Evolutionary conservation across 305 asterid genomes (phyloP).

Genomic region (Fraxinus velutina): DNA sequence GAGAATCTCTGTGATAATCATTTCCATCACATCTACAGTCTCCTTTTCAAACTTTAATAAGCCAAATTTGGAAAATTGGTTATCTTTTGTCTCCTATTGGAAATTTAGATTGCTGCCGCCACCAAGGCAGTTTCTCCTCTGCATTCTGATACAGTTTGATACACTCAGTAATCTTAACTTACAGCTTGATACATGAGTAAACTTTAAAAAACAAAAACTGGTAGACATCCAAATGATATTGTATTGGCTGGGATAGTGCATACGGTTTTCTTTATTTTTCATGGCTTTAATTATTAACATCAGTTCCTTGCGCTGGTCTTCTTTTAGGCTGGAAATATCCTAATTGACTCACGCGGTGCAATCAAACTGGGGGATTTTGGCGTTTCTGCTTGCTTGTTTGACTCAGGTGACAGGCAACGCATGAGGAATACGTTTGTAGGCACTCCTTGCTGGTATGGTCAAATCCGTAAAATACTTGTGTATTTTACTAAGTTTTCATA

Average conservation of each 20-base stretch:
- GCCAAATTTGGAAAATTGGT: background rate
- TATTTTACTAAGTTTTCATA: background rate
- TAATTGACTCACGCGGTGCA: slow-evolving; percentile 76
- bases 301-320: slow-evolving; percentile 2
- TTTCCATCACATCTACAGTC: slow-evolving; percentile 10
- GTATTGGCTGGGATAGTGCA: background rate
- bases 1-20: background rate
- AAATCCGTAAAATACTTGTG: slow-evolving; percentile 2
- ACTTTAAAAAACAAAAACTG: background rate
- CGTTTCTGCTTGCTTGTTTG: slow-evolving; percentile 95
- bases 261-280: background rate
- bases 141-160: background rate
- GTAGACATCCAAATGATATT: background rate
- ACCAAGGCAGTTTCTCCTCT: background rate
- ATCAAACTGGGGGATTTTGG: slow-evolving; percentile 97
- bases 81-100: background rate
- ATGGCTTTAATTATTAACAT: slow-evolving; percentile 14
- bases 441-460: slow-evolving; percentile 93
- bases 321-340: slow-evolving; percentile 87
- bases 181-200: background rate
- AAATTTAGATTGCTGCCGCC: background rate
- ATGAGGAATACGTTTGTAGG: slow-evolving; percentile 95
- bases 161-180: background rate
- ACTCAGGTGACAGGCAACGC: slow-evolving; percentile 90
- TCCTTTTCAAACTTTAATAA: background rate